Evolutionary conservation across 306 rosid species (phyloP).

Genomic region (Cercis canadensis): DNA sequence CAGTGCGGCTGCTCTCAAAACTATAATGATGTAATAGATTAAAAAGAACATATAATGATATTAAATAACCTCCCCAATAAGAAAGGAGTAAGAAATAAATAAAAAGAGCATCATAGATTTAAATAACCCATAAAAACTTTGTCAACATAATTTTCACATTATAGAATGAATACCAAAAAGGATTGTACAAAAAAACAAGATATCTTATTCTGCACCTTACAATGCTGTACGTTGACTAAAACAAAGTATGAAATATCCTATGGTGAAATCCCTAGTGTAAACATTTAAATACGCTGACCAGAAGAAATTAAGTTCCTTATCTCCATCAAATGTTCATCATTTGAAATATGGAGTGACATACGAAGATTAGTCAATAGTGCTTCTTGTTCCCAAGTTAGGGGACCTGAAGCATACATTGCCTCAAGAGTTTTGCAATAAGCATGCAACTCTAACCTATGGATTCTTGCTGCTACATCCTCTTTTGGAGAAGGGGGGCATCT

Average conservation of each 20-base stretch:
- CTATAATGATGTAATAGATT: neutral
- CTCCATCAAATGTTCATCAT: conserved; percentile 84
- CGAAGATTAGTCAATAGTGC: conserved; percentile 84
- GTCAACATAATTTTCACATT: conserved; percentile 31
- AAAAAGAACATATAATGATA: neutral
- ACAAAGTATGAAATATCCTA: conserved; percentile 2
- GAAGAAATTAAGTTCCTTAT: conserved; percentile 53
- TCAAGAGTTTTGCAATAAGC: conserved; percentile 67
- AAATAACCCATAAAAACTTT: conserved; percentile 18
- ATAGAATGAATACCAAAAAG: conserved; percentile 18
- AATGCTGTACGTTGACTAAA: conserved; percentile 38
- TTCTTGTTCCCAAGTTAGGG: conserved; percentile 93
- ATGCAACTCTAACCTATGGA: conserved; percentile 79
- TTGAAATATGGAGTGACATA: conserved; percentile 76
- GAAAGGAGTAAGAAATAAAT: neutral
- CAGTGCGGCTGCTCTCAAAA: neutral
- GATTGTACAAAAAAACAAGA: conserved; percentile 7
- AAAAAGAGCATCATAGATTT: conserved; percentile 13
- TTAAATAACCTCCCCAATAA: neutral
- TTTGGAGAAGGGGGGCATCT: conserved; percentile 39
- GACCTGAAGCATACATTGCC: conserved; percentile 81
- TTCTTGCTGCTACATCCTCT: conserved; percentile 53
- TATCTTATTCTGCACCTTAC: conserved; percentile 20
- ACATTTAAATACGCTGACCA: conserved; percentile 40
- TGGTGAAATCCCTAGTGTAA: conserved; percentile 7